Evolutionary conservation across 2,329 filamentous ascomycete species (phyloP), one percentile per base, ranked within the genome.

Genomic region (Xylaria sp.): DNA sequence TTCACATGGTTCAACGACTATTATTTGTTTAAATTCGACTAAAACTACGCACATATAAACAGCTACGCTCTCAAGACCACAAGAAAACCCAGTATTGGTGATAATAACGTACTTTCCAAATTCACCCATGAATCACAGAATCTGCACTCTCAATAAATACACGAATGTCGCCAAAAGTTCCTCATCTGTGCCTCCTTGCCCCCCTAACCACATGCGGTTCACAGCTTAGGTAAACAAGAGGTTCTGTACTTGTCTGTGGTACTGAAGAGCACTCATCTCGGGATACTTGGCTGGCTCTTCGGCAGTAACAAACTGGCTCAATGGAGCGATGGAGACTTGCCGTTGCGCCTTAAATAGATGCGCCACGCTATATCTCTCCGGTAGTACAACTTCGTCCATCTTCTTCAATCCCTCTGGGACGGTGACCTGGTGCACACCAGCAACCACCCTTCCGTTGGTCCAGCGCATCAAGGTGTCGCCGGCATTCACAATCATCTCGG

Each of bases 401-500:
- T 39, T 32, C 48, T 63, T 54, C 30, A 64, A 9, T 19, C 32
- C 50, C 21, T 65, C 59, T 1, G 72, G 69, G 12, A 70, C 19
- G 11, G 62, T 67, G 42, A 74, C 72, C 53, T 69, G 71, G 45
- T 74, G 72, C 39, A 73, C 48, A 21, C 61, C 72, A 14, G 67
- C 65, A 34, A 47, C 54, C 39, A 74, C 51, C 6, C 60, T 59
- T 12, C 69, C 72, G 58, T 74, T 73, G 3, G 71, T 72, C 72
- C 69, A 73, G 54, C 78, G 75, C 69, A 79, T 72, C 9, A 81
- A 61, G 1, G 75, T 79, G 59, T 81, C 78, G n/a, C 74, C 70
- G 8, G 76, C 73, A 67, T 78, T 78, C n/a, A 81, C 69, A 17
- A 78, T 67, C 47, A 81, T 72, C 45, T 73, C 71, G 6, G 55